Evolutionary conservation across 257 asterid genomes (phyloP), one percentile per base, ranked within the genome.

Genomic region (Lavandula angustifolia): DNA sequence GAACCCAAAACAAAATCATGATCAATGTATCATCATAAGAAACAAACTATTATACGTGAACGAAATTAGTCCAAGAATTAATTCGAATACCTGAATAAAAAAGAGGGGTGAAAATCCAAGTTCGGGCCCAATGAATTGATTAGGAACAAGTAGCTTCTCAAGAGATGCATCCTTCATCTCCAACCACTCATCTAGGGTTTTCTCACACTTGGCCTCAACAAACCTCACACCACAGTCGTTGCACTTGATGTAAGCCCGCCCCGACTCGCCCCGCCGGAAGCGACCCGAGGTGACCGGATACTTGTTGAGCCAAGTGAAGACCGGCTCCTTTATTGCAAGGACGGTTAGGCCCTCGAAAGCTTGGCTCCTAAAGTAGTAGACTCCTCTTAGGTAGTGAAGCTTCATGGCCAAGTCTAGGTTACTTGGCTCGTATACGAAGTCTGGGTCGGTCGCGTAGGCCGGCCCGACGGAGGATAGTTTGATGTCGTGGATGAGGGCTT

Each of bases 161-260:
- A 64, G 67, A 4, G 64, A 13, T 3, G 71, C 67, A 53, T 76
- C 79, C 58, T 68, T 52, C 75, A 66, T 74, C 75, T 80, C 85
- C 48, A 85, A 18, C 99, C 99, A 92, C 52, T 89, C 94, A 9
- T 80, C 92, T 47, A 92, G 69, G 3, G 73, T 80, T 53, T 75
- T 82, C 10, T 66, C 88, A 49, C 94, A 92, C 34, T 79, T 80
- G 2, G 90, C 95, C 76, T 89, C 99, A 17, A 81, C 16, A 59
- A 87, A 69, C 79, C 99, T 80, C 41, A 72, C 88, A 1, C 99
- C 99, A 58, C 95, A 82, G 42, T 92, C 99, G 8, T 85, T 92
- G 22, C 99, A 92, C 38, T 92, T 92, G 8, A 92, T 74, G 75
- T 73, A 81, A 7, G 95, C 82, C 78, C 97, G 79, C 64, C 95